phyloP scores from a whole-genome alignment of 225 moss, liverwort and hornwort genomes.

The Sphagnum tenellum region DNA sequence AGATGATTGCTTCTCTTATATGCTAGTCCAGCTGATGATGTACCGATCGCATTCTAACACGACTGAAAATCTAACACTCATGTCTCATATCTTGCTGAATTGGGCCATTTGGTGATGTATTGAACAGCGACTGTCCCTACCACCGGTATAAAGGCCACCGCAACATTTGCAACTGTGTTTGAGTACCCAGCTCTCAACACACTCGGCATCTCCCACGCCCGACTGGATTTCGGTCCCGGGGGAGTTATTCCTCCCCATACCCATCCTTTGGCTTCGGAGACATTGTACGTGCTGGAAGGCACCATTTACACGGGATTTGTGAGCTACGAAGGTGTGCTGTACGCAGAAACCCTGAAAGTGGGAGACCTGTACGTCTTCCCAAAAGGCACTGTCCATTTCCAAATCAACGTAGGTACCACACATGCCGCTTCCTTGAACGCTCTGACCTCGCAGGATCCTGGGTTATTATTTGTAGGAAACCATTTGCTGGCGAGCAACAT shows the following conservation, averaged over 20 bases:
- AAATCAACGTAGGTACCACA: not conserved
- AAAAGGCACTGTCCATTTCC: conserved; percentile 7
- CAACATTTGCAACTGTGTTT: not conserved
- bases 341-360: conserved; percentile 13
- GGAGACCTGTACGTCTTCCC: conserved; percentile 22
- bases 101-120: not conserved
- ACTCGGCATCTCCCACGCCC: conserved; percentile 7
- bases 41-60: not conserved
- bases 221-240: conserved; percentile 15
- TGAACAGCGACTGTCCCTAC: not conserved
- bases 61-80: too few species aligned
- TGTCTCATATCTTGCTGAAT: too few species aligned
- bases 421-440: conserved; percentile 15
- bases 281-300: conserved; percentile 5
- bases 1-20: too few species aligned
- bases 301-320: conserved; percentile 21
- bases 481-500: too few species aligned
- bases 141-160: not conserved
- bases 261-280: conserved; percentile 17
- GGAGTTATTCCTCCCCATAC: conserved; percentile 30
- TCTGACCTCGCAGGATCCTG: conserved; percentile 21
- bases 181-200: conserved; percentile 19
- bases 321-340: conserved; percentile 14
- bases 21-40: too few species aligned
- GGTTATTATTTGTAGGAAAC: not conserved